A percentile compares a stretch with the other conserved stretches of the same genome.
phyloP scores from a whole-genome alignment of 2,329 filamentous ascomycete genomes.

The Ceratocystiopsis sp. region DNA sequence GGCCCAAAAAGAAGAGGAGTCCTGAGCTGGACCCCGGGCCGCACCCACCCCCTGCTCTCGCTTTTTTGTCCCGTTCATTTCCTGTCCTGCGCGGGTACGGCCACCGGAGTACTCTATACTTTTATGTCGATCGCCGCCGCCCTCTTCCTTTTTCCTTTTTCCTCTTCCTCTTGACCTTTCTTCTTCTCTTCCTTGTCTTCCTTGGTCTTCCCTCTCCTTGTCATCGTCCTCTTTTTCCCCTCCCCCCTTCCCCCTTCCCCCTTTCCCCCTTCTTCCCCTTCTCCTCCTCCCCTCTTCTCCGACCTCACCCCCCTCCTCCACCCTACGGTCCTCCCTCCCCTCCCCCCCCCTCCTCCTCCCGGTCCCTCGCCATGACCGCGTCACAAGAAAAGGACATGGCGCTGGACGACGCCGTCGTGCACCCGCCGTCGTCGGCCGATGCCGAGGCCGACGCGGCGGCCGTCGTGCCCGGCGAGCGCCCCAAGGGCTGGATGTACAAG shows the following conservation, averaged over 20 bases:
- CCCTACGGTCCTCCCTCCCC: background rate
- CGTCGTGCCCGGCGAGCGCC: too few species aligned
- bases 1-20: too few species aligned
- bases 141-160: background rate
- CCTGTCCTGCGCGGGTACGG: too few species aligned
- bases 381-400: background rate
- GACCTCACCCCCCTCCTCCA: background rate
- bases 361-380: background rate
- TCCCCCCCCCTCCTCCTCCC: background rate
- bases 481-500: slow-evolving; percentile 50
- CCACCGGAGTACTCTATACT: too few species aligned
- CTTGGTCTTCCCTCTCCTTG: background rate
- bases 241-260: background rate
- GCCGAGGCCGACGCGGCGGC: too few species aligned
- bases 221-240: background rate
- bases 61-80: too few species aligned
- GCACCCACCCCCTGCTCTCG: too few species aligned
- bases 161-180: background rate
- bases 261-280: background rate
- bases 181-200: background rate
- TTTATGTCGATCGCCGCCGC: too few species aligned
- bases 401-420: too few species aligned
- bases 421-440: too few species aligned
- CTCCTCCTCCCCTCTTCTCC: background rate
- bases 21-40: too few species aligned